These are phyloP conservation scores for Alternaria incomplexa DNA, from an alignment of 2,329 filamentous ascomycete species.

Conservation along the genomic window DNA sequence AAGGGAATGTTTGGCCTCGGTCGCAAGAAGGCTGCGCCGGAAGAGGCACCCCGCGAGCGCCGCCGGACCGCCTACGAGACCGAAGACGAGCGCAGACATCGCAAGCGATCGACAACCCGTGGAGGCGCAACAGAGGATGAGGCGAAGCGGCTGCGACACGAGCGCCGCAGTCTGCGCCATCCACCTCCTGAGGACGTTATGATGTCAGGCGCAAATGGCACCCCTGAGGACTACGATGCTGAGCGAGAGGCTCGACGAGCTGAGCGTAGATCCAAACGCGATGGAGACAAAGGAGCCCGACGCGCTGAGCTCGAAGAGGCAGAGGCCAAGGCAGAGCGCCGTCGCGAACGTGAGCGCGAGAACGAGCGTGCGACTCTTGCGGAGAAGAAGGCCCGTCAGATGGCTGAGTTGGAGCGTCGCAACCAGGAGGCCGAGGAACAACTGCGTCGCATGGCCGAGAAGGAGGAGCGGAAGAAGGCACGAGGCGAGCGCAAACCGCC, in stretches of 20 bases:
- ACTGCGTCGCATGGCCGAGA: constrained; percentile 49
- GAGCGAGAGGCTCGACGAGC: constrained; percentile 48
- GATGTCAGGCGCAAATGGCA: constrained; percentile 32
- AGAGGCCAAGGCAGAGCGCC: constrained; percentile 45
- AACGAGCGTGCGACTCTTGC: constrained; percentile 41
- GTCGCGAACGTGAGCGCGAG: constrained; percentile 47
- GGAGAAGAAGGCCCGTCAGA: constrained; percentile 46
- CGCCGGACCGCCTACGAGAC: constrained; percentile 43
- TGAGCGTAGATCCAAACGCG: constrained; percentile 40
- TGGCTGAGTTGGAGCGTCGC: constrained; percentile 47
- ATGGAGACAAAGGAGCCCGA: constrained; percentile 45
- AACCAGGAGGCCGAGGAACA: constrained; percentile 48
- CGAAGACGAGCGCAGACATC: constrained; percentile 46
- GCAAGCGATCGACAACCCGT: constrained; percentile 46
- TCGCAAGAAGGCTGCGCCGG: constrained; percentile 40
- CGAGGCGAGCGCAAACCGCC: constrained; percentile 40
- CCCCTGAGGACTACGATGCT: constrained; percentile 39
- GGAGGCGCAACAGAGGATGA: constrained; percentile 45
- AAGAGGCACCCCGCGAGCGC: constrained; percentile 42
- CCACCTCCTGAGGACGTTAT: constrained; percentile 33
- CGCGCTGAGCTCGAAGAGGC: constrained; percentile 44
- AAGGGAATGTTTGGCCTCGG: constrained; percentile 60
- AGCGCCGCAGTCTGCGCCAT: constrained; percentile 44
- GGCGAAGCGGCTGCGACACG: constrained; percentile 45
- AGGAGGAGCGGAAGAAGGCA: constrained; percentile 42